Percentiles rank a stretch among this genome's conserved stretches.
Conservation (phyloP, 371 early-diverging fungal genomes). For the Phascolomyces articulosus region DNA sequence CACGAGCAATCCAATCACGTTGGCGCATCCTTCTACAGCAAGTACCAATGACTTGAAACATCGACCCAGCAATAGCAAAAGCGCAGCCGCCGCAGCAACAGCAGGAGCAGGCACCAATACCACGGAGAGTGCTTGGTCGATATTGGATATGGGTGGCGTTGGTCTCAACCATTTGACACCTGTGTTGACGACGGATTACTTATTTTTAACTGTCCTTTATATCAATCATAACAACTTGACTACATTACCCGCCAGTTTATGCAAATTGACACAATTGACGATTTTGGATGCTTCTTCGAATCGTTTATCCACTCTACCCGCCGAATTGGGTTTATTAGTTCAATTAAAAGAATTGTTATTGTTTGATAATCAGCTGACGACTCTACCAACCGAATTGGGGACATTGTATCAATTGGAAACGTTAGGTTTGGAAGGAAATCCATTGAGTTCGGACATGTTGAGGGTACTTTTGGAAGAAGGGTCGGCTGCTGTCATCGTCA, state of each 20-base stretch:
- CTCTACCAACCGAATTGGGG: slow-evolving; percentile 93
- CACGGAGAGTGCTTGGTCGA: slow-evolving; percentile 64
- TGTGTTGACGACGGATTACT: slow-evolving; percentile 72
- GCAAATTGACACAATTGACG: slow-evolving; percentile 66
- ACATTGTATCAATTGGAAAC: slow-evolving; percentile 90
- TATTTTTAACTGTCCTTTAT: slow-evolving; percentile 89
- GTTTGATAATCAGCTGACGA: slow-evolving; percentile 92
- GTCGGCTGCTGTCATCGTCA: slow-evolving; percentile 82
- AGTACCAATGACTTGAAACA: neutral
- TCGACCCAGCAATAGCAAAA: slow-evolving; percentile 4
- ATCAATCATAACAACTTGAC: slow-evolving; percentile 93
- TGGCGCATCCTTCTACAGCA: neutral
- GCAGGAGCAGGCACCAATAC: slow-evolving; percentile 4
- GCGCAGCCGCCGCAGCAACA: slow-evolving; percentile 16
- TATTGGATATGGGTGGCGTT: slow-evolving; percentile 94
- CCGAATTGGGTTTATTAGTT: slow-evolving; percentile 89
- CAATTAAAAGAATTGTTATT: slow-evolving; percentile 86
- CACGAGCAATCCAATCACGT: neutral
- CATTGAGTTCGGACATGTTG: slow-evolving; percentile 86
- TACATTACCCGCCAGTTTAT: slow-evolving; percentile 74
- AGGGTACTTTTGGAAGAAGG: slow-evolving; percentile 88
- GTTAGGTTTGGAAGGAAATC: slow-evolving; percentile 97
- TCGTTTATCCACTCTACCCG: slow-evolving; percentile 83
- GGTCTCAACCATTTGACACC: slow-evolving; percentile 77
- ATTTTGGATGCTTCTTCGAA: slow-evolving; percentile 92